phyloP scores from a whole-genome alignment of 1,139 yeast genomes.

The Suhomyces coccinellae region DNA sequence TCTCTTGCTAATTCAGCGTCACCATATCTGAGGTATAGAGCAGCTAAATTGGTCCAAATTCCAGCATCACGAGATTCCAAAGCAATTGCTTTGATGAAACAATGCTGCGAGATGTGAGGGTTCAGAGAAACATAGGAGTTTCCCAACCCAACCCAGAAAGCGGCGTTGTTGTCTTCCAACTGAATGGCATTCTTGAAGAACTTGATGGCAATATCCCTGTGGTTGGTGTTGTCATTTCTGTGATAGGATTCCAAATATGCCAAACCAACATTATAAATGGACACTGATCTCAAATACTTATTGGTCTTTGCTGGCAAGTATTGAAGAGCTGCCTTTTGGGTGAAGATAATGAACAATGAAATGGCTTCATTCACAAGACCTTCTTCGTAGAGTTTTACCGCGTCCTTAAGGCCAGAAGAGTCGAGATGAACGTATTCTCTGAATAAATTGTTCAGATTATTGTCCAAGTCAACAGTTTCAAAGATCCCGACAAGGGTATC shows the following conservation, averaged over 20 bases:
- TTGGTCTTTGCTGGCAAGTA: slow-evolving; percentile 36
- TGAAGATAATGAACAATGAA: slow-evolving; percentile 26
- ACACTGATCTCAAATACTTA: slow-evolving; percentile 57
- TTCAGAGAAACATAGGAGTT: slow-evolving; percentile 59
- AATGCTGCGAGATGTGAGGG: slow-evolving; percentile 84
- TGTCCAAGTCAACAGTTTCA: slow-evolving; percentile 14
- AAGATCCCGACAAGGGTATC: slow-evolving; percentile 40
- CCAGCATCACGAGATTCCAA: slow-evolving; percentile 66
- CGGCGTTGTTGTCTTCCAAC: slow-evolving; percentile 66
- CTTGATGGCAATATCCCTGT: slow-evolving; percentile 52
- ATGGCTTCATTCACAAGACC: slow-evolving; percentile 24
- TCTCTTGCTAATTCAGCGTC: slow-evolving; percentile 74
- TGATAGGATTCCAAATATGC: slow-evolving; percentile 55
- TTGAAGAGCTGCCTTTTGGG: slow-evolving; percentile 28
- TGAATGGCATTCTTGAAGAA: slow-evolving; percentile 67
- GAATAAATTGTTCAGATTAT: slow-evolving; percentile 3
- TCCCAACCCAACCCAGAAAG: slow-evolving; percentile 84
- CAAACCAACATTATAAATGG: slow-evolving; percentile 70
- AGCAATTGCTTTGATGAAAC: slow-evolving; percentile 79
- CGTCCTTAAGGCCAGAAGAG: slow-evolving; percentile 12
- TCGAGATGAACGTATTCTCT: slow-evolving; percentile 9
- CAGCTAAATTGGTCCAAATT: slow-evolving; percentile 83
- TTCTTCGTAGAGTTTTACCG: slow-evolving; percentile 13
- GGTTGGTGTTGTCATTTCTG: slow-evolving; percentile 26
- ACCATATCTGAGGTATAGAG: slow-evolving; percentile 65